phyloP scores from a whole-genome alignment of 176 grass and related monocot species.

The Melocanna baccifera region DNA sequence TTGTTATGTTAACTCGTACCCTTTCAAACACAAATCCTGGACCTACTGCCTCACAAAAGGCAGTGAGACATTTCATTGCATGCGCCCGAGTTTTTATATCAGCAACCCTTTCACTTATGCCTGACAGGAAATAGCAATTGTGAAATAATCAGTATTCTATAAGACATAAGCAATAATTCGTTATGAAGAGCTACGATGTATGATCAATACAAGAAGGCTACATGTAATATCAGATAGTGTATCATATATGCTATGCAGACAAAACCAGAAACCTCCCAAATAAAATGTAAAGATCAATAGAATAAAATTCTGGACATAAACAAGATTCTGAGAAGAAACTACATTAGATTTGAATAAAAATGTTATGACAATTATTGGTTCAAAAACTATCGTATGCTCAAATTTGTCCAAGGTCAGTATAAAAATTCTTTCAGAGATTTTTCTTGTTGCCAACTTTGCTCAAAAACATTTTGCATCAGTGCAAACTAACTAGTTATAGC shows the following conservation, averaged over 20 bases:
- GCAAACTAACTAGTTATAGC: not conserved
- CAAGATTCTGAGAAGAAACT: not conserved
- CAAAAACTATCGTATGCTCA: not conserved
- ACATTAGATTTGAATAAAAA: not conserved
- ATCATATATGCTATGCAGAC: not conserved
- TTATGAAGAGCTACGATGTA: not conserved
- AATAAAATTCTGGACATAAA: not conserved
- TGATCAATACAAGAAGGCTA: not conserved
- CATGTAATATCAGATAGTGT: not conserved
- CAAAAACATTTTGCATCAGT: not conserved
- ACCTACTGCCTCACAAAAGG: conserved; percentile 89
- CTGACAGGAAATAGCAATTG: conserved; percentile 39
- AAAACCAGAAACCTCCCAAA: not conserved
- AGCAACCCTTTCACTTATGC: conserved; percentile 92
- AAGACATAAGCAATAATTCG: conserved; percentile 2
- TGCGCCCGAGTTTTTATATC: conserved; percentile 90
- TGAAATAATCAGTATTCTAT: conserved; percentile 1
- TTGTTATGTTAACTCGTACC: conserved; percentile 43
- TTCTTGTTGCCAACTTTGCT: not conserved
- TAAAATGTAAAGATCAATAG: not conserved
- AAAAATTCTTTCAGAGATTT: not conserved
- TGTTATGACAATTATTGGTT: not conserved
- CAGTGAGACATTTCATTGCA: conserved; percentile 96
- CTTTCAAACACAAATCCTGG: conserved; percentile 97
- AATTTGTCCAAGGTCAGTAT: not conserved